Evolutionary conservation across 2,329 filamentous ascomycete species (phyloP), one percentile per base, ranked within the genome.

Genomic region (Xylariaceae sp.): DNA sequence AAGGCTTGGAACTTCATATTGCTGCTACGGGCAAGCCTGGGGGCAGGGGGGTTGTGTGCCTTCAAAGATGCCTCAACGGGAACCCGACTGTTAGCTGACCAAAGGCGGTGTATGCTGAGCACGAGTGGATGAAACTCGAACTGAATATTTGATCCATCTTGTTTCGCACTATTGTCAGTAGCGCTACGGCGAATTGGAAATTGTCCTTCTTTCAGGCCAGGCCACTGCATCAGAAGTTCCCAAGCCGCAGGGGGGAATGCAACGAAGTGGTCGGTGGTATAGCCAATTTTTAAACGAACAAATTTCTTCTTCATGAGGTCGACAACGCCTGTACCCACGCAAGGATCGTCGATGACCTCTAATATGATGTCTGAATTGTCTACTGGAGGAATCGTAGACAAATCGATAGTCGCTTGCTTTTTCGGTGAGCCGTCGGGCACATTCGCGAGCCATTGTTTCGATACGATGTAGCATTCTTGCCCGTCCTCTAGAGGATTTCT

Each of bases 111-210:
- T 55, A 97, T 79, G 1, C 86, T 91, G 70, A 97, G 90, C 36
- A 96, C 80, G 0, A 91, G 91, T 4, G 92, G 94, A 65, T 92
- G 85, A 33, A 91, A 78, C 73, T 97, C 94, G 70, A 88, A 96
- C 64, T 88, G 78, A 40, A 96, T 75, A 59, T 96, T 91, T 3
- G 74, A 65, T 13, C 74, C 73, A n/a, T 74, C 67, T 2, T 79
- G 80, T 33, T 83, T 80, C 1, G 79, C 76, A 6, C 85, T 81
- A 21, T 88, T 92, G 70, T 96, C 88, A 71, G 93, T 88, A 30
- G 89, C 92, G 61, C 81, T 82, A 54, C 94, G 86, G 39, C 84
- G 74, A 59, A 97, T 92, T 37, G 89, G 81, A 7, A 85, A 77
- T 47, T 91, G 87, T 27, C 83, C 85, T 13, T 84, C 75, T 52